Evolutionary conservation across 2,329 filamentous ascomycete genomes (phyloP).

Genomic region (Colletotrichum aenigma): DNA sequence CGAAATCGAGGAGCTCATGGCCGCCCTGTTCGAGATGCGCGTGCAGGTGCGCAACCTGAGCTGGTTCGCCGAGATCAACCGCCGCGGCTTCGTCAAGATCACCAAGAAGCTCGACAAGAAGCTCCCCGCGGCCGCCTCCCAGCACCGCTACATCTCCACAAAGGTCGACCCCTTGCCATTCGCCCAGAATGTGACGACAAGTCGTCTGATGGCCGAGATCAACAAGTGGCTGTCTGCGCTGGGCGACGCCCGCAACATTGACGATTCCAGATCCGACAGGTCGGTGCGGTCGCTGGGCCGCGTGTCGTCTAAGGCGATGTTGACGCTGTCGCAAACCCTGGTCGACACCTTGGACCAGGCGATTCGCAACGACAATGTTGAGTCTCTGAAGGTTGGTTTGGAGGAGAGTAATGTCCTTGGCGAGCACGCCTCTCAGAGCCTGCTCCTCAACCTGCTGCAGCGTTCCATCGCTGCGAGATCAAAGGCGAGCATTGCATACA

Average conservation of each 20-base stretch:
- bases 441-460: slow-evolving; percentile 83
- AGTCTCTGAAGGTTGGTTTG: slow-evolving; percentile 60
- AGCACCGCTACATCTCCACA: slow-evolving; percentile 85
- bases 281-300: slow-evolving; percentile 79
- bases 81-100: slow-evolving; percentile 95
- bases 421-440: slow-evolving; percentile 61
- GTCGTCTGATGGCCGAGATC: slow-evolving; percentile 62
- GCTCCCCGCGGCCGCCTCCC: slow-evolving; percentile 74
- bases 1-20: slow-evolving; percentile 90
- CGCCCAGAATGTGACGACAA: slow-evolving; percentile 69
- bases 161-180: slow-evolving; percentile 92
- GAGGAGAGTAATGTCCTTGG: slow-evolving; percentile 58
- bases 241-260: slow-evolving; percentile 75
- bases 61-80: slow-evolving; percentile 98
- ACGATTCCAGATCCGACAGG: slow-evolving; percentile 76
- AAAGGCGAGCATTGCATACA: slow-evolving; percentile 70
- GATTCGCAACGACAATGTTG: slow-evolving; percentile 70
- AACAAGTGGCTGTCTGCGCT: slow-evolving; percentile 92
- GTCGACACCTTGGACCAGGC: slow-evolving; percentile 76
- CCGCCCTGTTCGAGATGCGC: slow-evolving; percentile 85
- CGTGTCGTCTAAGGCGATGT: slow-evolving; percentile 74
- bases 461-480: slow-evolving; percentile 75
- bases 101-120: slow-evolving; percentile 99
- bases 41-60: slow-evolving; percentile 88
- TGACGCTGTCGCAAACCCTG: slow-evolving; percentile 71